These are phyloP conservation scores for Plenodomus biglobosus DNA, from an alignment of 2,329 filamentous ascomycete genomes.

Conservation along the genomic window DNA sequence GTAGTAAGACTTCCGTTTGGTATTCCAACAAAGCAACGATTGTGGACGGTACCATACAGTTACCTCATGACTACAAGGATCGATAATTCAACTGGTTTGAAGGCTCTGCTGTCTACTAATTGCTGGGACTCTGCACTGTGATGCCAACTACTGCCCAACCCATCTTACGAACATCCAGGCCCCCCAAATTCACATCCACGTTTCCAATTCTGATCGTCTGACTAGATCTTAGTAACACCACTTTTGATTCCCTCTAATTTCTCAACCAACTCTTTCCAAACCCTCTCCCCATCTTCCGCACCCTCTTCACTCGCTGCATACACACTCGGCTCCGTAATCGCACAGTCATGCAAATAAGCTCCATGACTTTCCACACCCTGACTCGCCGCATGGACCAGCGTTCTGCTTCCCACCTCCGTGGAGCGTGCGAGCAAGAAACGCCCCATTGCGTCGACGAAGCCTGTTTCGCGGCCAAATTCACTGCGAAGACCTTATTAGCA, in stretches of 20 bases:
- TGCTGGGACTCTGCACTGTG: no score
- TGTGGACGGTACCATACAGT: no score
- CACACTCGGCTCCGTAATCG: slow-evolving; percentile 28
- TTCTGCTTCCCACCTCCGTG: slow-evolving; percentile 47
- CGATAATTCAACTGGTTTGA: no score
- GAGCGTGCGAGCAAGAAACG: slow-evolving; percentile 35
- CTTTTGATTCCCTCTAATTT: slow-evolving; percentile 44
- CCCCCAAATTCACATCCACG: no score
- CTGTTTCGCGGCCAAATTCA: slow-evolving; percentile 24
- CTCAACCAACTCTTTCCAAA: slow-evolving; percentile 46
- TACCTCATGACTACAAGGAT: no score
- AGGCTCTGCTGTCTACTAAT: no score
- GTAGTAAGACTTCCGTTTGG: no score
- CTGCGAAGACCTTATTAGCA: slow-evolving; percentile 10
- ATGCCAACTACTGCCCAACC: no score
- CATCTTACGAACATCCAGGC: no score
- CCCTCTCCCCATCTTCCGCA: slow-evolving; percentile 34
- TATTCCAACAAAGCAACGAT: no score
- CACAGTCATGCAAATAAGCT: slow-evolving; percentile 44
- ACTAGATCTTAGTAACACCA: slow-evolving; percentile 25
- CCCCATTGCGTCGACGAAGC: slow-evolving; percentile 10
- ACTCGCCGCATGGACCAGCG: slow-evolving; percentile 44
- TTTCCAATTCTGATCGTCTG: not conserved
- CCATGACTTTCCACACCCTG: slow-evolving; percentile 45
- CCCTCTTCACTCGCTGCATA: slow-evolving; percentile 45